phyloP scores from a whole-genome alignment of 495 filamentous ascomycete species.

The Cudoniella acicularis region DNA sequence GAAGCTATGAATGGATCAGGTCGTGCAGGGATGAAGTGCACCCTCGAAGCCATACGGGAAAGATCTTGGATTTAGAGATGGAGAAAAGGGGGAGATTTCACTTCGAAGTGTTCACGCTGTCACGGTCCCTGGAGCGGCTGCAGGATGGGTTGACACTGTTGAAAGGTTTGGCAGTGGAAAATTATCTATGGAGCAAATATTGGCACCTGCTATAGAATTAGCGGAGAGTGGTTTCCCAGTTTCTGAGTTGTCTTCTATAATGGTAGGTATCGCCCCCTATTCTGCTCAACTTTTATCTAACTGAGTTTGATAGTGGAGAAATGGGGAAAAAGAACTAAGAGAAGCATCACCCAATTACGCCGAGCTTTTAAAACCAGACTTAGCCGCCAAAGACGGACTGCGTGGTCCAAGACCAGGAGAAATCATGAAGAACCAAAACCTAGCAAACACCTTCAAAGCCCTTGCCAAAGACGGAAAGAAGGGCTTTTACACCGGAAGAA shows the following conservation, averaged over 20 bases:
- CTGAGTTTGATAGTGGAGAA: constrained; percentile 56
- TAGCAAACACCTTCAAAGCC: constrained; percentile 78
- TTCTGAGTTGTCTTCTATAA: constrained; percentile 67
- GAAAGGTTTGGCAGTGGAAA: constrained; percentile 89
- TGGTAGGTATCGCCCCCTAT: constrained; percentile 48
- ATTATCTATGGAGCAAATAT: constrained; percentile 69
- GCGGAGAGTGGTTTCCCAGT: constrained; percentile 90
- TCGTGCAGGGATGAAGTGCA: constrained; percentile 64
- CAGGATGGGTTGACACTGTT: constrained; percentile 92
- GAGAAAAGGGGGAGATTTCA: constrained; percentile 62
- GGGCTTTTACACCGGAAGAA: constrained; percentile 84
- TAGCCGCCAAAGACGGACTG: constrained; percentile 55
- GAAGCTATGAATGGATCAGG: constrained; percentile 90
- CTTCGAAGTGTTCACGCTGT: constrained; percentile 74
- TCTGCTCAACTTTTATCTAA: neutral
- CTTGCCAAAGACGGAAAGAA: constrained; percentile 78
- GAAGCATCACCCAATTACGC: constrained; percentile 74
- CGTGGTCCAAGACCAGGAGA: constrained; percentile 79
- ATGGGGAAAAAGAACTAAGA: constrained; percentile 55
- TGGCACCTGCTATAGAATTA: constrained; percentile 79
- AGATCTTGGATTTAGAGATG: constrained; percentile 64
- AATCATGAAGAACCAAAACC: constrained; percentile 76
- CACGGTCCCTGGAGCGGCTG: constrained; percentile 85
- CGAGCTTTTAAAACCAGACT: constrained; percentile 79
- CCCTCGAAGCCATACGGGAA: constrained; percentile 65